A percentile compares a stretch with the other conserved stretches of the same genome.
These are phyloP conservation scores for Pythium plurisporium DNA, from an alignment of 352 stramenopile genomes.

Conservation along the genomic window DNA sequence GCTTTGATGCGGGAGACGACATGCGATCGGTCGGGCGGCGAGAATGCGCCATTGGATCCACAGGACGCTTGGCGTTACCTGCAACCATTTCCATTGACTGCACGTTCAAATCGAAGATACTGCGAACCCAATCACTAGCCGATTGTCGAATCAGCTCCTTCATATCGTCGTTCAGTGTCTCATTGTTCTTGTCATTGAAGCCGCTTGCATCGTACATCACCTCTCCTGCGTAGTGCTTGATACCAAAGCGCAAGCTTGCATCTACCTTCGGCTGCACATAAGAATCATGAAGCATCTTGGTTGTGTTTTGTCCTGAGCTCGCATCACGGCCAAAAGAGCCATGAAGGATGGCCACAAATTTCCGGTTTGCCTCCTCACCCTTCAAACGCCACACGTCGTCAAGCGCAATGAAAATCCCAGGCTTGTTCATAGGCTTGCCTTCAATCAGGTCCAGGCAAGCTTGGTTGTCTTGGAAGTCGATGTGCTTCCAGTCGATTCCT, in stretches of 20 bases:
- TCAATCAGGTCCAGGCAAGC: constrained; percentile 92
- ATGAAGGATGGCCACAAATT: constrained; percentile 88
- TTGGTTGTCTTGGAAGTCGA: constrained; percentile 94
- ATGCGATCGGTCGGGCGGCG: constrained; percentile 53
- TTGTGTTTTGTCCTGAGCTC: constrained; percentile 36
- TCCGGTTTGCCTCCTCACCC: constrained; percentile 88
- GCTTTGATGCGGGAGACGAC: constrained; percentile 22
- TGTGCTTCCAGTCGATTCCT: constrained; percentile 91
- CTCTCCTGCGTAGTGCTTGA: constrained; percentile 91
- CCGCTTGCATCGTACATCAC: constrained; percentile 96
- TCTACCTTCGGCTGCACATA: constrained; percentile 91
- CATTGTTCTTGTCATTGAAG: constrained; percentile 99
- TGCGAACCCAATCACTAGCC: constrained; percentile 72
- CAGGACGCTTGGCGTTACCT: constrained; percentile 60
- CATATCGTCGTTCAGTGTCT: constrained; percentile 94
- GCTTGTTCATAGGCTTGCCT: constrained; percentile 84
- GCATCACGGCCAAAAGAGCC: constrained; percentile 71
- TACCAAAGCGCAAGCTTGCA: constrained; percentile 83
- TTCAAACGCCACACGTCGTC: constrained; percentile 96
- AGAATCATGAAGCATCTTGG: constrained; percentile 80
- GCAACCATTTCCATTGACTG: constrained; percentile 82
- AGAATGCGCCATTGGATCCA: constrained; percentile 53
- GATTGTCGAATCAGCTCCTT: constrained; percentile 90
- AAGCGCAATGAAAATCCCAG: constrained; percentile 92
- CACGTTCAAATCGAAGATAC: constrained; percentile 84